These are phyloP conservation scores for Posidonia oceanica DNA, from an alignment of 116 monocot genomes.

Conservation along the genomic window DNA sequence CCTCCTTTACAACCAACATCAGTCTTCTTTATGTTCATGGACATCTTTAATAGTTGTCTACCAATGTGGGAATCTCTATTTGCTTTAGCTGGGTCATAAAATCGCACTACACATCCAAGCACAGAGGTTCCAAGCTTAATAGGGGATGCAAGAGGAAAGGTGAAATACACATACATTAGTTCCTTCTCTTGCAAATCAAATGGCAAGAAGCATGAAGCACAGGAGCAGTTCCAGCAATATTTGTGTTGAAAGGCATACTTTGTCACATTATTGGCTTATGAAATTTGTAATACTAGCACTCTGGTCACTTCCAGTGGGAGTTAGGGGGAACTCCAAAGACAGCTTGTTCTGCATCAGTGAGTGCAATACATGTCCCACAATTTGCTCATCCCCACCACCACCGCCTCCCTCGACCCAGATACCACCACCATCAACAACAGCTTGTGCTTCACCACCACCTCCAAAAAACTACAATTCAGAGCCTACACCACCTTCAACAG, in stretches of 20 bases:
- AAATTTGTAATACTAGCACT: not conserved
- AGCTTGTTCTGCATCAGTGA: conserved; percentile 14
- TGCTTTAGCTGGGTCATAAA: not conserved
- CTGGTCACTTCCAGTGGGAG: not conserved
- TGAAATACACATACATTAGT: no score
- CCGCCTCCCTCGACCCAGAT: not conserved
- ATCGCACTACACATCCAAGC: not conserved
- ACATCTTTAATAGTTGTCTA: not conserved
- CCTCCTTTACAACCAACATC: conserved; percentile 7
- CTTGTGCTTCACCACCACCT: conserved; percentile 1
- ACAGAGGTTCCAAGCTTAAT: not conserved
- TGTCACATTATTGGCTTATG: not conserved
- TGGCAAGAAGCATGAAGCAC: not conserved
- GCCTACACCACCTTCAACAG: not conserved
- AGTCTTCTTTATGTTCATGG: conserved; percentile 1
- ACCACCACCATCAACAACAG: not conserved
- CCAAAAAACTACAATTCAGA: not conserved
- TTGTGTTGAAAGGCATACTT: not conserved
- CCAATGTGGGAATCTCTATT: not conserved
- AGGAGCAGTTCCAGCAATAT: not conserved
- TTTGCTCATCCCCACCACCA: conserved; percentile 5
- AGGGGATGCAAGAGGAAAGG: not conserved
- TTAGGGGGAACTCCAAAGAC: not conserved
- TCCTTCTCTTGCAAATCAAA: not conserved
- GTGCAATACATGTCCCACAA: conserved; percentile 9